phyloP scores from a whole-genome alignment of 768 basidiomycete genomes.

The Leucosporidium scottii region DNA sequence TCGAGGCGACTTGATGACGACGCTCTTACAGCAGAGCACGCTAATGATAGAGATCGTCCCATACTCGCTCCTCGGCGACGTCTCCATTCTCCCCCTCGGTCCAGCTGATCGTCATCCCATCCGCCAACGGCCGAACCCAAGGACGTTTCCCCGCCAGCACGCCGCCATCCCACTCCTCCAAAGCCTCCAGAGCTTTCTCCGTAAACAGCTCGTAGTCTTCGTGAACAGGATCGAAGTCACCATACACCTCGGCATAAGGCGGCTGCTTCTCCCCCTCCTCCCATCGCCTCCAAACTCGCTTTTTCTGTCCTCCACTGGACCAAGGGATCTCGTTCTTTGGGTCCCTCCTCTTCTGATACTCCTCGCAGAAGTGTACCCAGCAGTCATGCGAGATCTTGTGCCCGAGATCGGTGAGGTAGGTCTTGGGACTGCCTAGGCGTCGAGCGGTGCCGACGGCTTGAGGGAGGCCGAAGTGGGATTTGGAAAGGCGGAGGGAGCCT shows the following conservation, averaged over 20 bases:
- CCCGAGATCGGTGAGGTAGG: constrained; percentile 22
- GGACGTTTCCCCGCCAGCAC: neutral
- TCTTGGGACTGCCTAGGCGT: constrained; percentile 3
- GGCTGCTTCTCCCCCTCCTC: neutral
- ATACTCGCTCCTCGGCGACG: constrained; percentile 1
- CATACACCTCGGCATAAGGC: neutral
- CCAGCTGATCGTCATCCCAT: constrained; percentile 22
- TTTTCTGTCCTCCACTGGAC: too few species aligned
- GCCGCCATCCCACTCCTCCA: constrained; percentile 20
- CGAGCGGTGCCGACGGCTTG: constrained; percentile 20
- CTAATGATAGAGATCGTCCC: constrained; percentile 21
- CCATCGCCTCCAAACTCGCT: neutral
- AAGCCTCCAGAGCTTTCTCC: constrained; percentile 16
- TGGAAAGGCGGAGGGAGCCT: neutral
- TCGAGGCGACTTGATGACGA: too few species aligned
- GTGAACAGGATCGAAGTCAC: neutral
- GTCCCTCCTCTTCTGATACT: neutral
- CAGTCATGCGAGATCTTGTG: constrained; percentile 13
- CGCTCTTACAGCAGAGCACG: too few species aligned
- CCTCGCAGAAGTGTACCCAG: neutral
- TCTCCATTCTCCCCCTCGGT: neutral
- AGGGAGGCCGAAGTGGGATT: constrained; percentile 22
- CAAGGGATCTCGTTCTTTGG: neutral
- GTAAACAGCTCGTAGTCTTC: constrained; percentile 14
- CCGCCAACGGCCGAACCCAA: constrained; percentile 14